Percentiles rank a stretch among this genome's conserved stretches.
phyloP scores from a whole-genome alignment of 768 basidiomycete species.

The Suillus lakei region DNA sequence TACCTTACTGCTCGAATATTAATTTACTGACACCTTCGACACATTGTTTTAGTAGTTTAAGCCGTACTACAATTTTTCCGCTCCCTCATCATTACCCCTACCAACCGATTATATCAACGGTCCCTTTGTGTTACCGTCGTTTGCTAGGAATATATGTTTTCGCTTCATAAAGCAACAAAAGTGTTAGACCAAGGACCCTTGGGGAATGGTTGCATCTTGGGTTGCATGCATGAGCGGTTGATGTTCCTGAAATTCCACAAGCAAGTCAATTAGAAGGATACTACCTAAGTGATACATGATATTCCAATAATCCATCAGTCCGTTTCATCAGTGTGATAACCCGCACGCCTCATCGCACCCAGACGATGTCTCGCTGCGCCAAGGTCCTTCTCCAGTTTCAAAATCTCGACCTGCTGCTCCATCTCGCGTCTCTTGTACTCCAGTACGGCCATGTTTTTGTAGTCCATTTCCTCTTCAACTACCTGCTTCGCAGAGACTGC shows the following conservation, averaged over 20 bases:
- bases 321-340: slow-evolving; percentile 87
- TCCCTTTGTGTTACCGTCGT: background rate
- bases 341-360: slow-evolving; percentile 86
- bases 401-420: slow-evolving; percentile 99
- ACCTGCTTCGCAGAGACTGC: slow-evolving; percentile 85
- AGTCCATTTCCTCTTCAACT: slow-evolving; percentile 79
- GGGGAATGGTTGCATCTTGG: background rate
- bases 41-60: slow-evolving; percentile 23
- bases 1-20: slow-evolving; percentile 5
- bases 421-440: slow-evolving; percentile 98
- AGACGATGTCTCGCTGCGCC: slow-evolving; percentile 83
- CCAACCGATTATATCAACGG: background rate
- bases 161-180: background rate
- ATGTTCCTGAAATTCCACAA: slow-evolving; percentile 1
- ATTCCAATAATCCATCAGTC: slow-evolving; percentile 43
- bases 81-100: background rate
- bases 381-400: slow-evolving; percentile 94
- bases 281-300: background rate
- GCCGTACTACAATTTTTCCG: slow-evolving; percentile 1
- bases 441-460: slow-evolving; percentile 89
- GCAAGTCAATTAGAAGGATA: background rate
- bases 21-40: slow-evolving; percentile 12
- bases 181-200: background rate
- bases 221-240: background rate
- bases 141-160: background rate